Conservation (phyloP, 306 rosid species). For the Rosa lucieae region DNA sequence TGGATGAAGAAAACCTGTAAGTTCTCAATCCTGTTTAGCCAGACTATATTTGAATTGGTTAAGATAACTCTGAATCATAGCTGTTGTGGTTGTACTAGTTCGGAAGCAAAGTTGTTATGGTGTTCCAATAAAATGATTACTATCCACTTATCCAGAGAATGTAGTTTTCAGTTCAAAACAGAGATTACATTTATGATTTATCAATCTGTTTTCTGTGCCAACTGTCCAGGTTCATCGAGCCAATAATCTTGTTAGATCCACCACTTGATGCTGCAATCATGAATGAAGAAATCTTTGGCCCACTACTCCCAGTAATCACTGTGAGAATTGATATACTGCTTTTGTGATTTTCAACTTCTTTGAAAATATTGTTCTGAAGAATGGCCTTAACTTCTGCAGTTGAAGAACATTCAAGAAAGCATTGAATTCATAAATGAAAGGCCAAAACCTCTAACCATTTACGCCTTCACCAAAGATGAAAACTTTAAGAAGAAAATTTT, state of each 20-base stretch:
- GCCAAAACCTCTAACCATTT: conserved; percentile 83
- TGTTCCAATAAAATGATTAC: too few relatives aligned
- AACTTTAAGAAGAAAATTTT: conserved; percentile 52
- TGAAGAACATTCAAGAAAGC: conserved; percentile 70
- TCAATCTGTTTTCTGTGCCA: conserved; percentile 1
- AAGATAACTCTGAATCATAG: neutral
- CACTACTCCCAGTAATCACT: conserved; percentile 83
- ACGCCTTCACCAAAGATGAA: conserved; percentile 77
- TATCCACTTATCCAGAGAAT: neutral
- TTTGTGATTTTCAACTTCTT: conserved; percentile 1
- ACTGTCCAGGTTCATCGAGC: conserved; percentile 72
- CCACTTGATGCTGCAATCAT: conserved; percentile 68
- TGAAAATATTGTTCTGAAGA: neutral
- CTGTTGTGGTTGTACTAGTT: neutral
- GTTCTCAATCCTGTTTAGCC: conserved; percentile 11
- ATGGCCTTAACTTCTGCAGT: conserved; percentile 35
- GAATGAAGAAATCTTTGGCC: conserved; percentile 93
- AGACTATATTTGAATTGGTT: neutral
- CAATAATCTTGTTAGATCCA: conserved; percentile 84
- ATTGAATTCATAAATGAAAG: conserved; percentile 65
- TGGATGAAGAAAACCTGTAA: conserved; percentile 69
- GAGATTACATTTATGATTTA: neutral
- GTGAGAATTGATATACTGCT: conserved; percentile 44
- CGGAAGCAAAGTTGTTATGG: neutral
- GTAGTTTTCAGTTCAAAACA: neutral